Base-by-base conservation (phyloP, 176 grass and related monocot species). In the Saccharum spontaneum region DNA sequence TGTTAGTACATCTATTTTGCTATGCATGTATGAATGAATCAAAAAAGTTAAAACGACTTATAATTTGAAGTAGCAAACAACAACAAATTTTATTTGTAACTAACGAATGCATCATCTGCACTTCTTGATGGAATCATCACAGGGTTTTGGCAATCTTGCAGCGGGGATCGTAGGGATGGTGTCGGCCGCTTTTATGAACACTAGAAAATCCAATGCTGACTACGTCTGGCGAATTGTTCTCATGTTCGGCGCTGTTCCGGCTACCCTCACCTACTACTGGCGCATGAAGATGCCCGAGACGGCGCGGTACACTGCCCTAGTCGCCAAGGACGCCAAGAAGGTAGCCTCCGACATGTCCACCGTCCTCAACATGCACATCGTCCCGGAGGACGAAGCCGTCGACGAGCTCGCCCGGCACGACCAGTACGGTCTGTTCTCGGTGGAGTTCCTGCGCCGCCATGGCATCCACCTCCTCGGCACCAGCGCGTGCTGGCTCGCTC, bases 221-320 rank as follows among this genome's bases (percentile, higher is more conserved):
- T 85, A 24, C 6, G 87, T 80, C 0, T 85, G 87, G 82, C 46
- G 82, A 31, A 85, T 85, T 0, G 68, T 89, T 10, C 43, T 85
- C n/a, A 84, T 88, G 87, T 52, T 84, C 10, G 87, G 87, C 18
- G 65, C 87, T 5, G 10, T 84, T 26, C 87, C 87, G 0, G 87
- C 81, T 0, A 0, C n/a, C 7, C 64, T 90, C 0, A 91, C 86
- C 1, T 91, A 67, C 64, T 91, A 91, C 71, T 91, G 85, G 89
- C 85, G 85, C 20, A 88, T 84, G 85, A 87, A 76, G 52, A 88
- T 91, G 89, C 89, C 89, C 0, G 89, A 91, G 71, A 91, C 85
- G 39, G 81, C 85, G 9, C 81, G 89, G 10, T 91, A 88, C 86
- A 91, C 89, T 0, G 85, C 81, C 2, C 70, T 91, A 5, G 62